Evolutionary conservation across 176 grass and related monocot species (phyloP).

Genomic region (Tuctoria greenei): DNA sequence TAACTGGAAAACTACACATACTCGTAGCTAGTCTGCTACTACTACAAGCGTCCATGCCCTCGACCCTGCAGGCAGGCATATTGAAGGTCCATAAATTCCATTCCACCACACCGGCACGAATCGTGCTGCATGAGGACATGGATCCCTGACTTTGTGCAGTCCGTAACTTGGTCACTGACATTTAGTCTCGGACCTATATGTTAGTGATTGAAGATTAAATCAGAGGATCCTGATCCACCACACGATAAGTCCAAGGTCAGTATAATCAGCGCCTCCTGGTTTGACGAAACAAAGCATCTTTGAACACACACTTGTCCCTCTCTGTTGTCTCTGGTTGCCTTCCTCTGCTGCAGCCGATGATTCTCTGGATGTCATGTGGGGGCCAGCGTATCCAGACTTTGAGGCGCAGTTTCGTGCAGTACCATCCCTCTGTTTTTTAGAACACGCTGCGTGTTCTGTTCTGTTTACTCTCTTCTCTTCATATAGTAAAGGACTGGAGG

Average conservation of each 20-base stretch:
- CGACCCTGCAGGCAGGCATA: background rate
- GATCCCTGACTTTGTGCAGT: too few relatives aligned
- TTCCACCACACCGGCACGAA: background rate
- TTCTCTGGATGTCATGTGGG: constrained; percentile 2
- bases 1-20: background rate
- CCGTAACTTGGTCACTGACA: too few relatives aligned
- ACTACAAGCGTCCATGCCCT: background rate
- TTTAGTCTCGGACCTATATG: too few relatives aligned
- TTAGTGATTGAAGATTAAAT: too few relatives aligned
- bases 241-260: too few relatives aligned
- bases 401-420: background rate
- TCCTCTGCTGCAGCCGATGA: background rate
- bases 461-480: background rate
- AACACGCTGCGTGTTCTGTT: too few relatives aligned
- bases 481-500: too few relatives aligned
- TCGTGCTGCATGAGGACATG: too few relatives aligned
- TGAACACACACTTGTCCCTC: background rate
- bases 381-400: background rate
- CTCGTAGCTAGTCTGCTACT: background rate
- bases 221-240: too few relatives aligned
- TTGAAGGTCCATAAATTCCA: background rate
- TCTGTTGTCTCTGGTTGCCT: background rate
- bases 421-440: too few relatives aligned
- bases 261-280: too few relatives aligned
- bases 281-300: background rate